Evolutionary conservation across 2,329 filamentous ascomycete species (phyloP).

Genomic region (Phyllosticta paracitricarpa): DNA sequence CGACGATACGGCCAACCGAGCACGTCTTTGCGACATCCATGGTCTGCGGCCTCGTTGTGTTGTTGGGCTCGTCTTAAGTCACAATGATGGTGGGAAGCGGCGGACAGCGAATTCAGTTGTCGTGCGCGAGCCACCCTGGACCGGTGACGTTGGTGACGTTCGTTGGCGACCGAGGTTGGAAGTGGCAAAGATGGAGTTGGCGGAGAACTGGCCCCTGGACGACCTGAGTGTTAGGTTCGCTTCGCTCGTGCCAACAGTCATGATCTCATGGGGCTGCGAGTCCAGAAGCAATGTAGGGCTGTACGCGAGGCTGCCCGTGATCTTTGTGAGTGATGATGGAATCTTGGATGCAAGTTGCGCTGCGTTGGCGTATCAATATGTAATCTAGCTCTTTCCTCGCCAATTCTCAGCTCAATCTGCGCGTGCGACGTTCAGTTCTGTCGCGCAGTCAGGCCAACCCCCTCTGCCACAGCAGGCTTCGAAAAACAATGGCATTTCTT

Average conservation of each 20-base stretch:
- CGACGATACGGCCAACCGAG: too few relatives aligned
- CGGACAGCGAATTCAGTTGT: background rate
- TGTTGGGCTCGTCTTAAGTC: too few relatives aligned
- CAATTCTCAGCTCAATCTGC: too few relatives aligned
- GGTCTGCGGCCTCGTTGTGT: too few relatives aligned
- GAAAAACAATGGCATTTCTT: too few relatives aligned
- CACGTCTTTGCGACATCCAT: too few relatives aligned
- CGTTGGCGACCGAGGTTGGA: background rate
- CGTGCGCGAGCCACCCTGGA: background rate
- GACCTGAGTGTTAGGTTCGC: background rate
- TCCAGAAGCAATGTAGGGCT: background rate
- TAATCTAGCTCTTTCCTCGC: too few relatives aligned
- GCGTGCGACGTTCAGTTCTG: too few relatives aligned
- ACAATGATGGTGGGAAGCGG: too few relatives aligned
- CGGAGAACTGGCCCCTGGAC: background rate
- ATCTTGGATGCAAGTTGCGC: background rate
- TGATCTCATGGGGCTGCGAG: background rate
- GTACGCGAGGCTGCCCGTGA: background rate
- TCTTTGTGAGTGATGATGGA: background rate
- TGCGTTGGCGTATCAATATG: too few relatives aligned
- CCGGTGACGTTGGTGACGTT: background rate
- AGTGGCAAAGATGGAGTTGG: background rate
- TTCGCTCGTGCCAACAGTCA: background rate
- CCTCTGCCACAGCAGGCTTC: too few relatives aligned
- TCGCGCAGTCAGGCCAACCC: too few relatives aligned